These are phyloP conservation scores for Lipomyces yamanashiensis DNA, from an alignment of 805 yeast species.

Conservation along the genomic window DNA sequence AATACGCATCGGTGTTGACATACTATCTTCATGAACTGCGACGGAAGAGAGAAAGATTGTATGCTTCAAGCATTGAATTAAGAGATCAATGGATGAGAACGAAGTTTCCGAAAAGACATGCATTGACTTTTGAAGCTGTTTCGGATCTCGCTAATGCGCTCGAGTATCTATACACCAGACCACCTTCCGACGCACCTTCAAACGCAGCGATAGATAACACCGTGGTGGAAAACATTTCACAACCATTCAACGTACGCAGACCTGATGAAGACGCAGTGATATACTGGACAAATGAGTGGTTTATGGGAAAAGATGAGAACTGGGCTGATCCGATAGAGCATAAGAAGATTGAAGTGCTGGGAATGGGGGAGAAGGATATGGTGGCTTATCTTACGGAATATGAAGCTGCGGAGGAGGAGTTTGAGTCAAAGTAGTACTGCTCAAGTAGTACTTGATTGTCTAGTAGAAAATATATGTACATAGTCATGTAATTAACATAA, in stretches of 20 bases:
- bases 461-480: slow-evolving; percentile 6
- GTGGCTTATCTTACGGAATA: slow-evolving; percentile 5
- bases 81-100: slow-evolving; percentile 20
- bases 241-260: slow-evolving; percentile 30
- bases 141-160: slow-evolving; percentile 34
- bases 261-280: slow-evolving; percentile 24
- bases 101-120: slow-evolving; percentile 30
- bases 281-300: slow-evolving; percentile 35
- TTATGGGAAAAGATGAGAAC: slow-evolving; percentile 24
- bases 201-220: not conserved
- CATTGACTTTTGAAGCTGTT: slow-evolving; percentile 31
- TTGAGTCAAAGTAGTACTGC: no score
- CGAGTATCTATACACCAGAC: slow-evolving; percentile 30
- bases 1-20: slow-evolving; percentile 10
- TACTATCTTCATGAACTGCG: slow-evolving; percentile 27
- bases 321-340: slow-evolving; percentile 29
- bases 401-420: slow-evolving; percentile 7
- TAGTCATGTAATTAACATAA: not conserved
- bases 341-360: slow-evolving; percentile 14
- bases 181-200: slow-evolving; percentile 4
- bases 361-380: slow-evolving; percentile 23
- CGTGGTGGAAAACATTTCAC: not conserved
- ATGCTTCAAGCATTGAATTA: slow-evolving; percentile 9
- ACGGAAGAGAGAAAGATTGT: slow-evolving; percentile 33
- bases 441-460: no score